A percentile compares a stretch with the other conserved stretches of the same genome.
Conservation (phyloP, 2,329 filamentous ascomycete species). For the Venturia carpophila region DNA sequence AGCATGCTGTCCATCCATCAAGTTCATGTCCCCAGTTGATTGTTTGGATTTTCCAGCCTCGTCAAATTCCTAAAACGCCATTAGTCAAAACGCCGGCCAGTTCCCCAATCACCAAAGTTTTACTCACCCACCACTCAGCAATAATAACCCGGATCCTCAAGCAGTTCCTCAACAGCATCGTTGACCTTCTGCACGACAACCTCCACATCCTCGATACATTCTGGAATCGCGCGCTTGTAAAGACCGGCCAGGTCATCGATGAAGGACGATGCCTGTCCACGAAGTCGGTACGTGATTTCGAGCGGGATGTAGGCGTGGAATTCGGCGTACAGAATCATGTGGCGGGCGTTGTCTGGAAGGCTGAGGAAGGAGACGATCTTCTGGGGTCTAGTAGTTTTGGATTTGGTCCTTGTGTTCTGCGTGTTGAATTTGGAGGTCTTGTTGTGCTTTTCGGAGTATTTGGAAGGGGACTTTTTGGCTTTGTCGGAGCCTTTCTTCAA, state of each 20-base stretch:
- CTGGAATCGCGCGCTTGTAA: neutral
- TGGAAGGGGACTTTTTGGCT: neutral
- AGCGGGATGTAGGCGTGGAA: neutral
- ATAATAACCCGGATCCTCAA: neutral
- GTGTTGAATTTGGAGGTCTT: neutral
- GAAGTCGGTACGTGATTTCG: neutral
- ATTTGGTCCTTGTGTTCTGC: neutral
- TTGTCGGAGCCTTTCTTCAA: neutral
- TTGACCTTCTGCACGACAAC: neutral
- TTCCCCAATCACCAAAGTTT: no score
- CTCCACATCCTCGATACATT: neutral
- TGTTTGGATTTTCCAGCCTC: no score
- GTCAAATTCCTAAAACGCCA: no score
- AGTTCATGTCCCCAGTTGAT: no score
- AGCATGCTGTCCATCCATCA: no score
- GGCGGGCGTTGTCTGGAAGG: neutral
- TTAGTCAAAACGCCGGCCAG: no score
- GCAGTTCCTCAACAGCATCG: neutral
- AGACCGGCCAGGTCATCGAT: neutral
- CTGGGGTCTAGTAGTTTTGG: neutral
- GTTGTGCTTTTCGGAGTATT: neutral
- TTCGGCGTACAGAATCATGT: neutral
- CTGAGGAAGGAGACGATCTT: neutral
- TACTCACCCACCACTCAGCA: neutral
- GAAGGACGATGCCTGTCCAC: neutral